These are phyloP conservation scores for Neurospora sp. DNA, from an alignment of 495 filamentous ascomycete genomes.

Conservation along the genomic window DNA sequence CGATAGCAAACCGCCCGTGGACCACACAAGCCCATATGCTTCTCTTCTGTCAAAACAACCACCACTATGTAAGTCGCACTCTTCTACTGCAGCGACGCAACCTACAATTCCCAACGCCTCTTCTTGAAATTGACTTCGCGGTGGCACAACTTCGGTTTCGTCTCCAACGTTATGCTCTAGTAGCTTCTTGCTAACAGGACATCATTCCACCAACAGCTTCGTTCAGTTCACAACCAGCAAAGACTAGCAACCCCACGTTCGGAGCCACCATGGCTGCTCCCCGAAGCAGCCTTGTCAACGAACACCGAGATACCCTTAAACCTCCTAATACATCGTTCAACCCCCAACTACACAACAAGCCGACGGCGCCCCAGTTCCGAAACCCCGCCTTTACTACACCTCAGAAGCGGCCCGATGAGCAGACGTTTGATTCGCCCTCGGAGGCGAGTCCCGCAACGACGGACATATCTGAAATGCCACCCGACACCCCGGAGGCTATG, in stretches of 20 bases:
- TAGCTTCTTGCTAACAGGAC: not conserved
- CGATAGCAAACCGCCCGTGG: slow-evolving; percentile 31
- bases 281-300: not conserved
- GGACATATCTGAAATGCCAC: slow-evolving; percentile 53
- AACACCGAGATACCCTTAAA: not conserved
- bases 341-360: slow-evolving; percentile 21
- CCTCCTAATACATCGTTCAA: slow-evolving; percentile 27
- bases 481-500: slow-evolving; percentile 31
- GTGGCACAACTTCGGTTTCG: not conserved
- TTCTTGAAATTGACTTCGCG: not conserved
- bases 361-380: slow-evolving; percentile 43
- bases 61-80: slow-evolving; percentile 14
- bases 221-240: not conserved
- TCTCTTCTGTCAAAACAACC: slow-evolving; percentile 17
- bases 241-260: not conserved
- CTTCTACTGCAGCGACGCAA: not conserved
- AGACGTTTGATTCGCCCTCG: slow-evolving; percentile 56
- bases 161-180: not conserved
- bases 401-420: slow-evolving; percentile 56
- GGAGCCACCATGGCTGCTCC: not conserved
- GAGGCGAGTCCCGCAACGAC: slow-evolving; percentile 66
- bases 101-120: not conserved
- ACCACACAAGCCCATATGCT: slow-evolving; percentile 37
- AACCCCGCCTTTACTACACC: slow-evolving; percentile 72
- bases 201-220: not conserved